phyloP scores from a whole-genome alignment of 2,329 filamentous ascomycete genomes.

The Penicillium thymicola region DNA sequence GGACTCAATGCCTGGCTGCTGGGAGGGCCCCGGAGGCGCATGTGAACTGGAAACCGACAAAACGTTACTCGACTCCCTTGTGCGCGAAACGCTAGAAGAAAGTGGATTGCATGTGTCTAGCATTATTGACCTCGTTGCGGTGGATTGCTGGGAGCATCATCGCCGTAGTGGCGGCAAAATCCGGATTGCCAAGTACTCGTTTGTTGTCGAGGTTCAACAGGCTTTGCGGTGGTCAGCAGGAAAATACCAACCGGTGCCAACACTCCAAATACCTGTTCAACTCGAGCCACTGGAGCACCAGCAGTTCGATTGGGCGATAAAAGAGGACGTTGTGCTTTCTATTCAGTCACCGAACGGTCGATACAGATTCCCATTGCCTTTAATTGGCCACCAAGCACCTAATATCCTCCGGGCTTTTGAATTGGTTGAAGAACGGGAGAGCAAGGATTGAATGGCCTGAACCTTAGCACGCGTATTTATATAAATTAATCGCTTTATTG shows the following conservation, averaged over 20 bases:
- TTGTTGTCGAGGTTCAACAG: conserved; percentile 38
- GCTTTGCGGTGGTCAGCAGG: conserved; percentile 9
- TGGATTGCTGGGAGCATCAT: conserved; percentile 32
- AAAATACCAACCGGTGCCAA: neutral
- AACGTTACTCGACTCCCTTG: conserved; percentile 49
- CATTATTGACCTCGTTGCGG: conserved; percentile 42
- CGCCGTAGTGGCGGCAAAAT: conserved; percentile 18
- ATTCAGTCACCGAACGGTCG: conserved; percentile 8
- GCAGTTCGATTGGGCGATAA: conserved; percentile 37
- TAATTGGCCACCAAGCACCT: conserved; percentile 18
- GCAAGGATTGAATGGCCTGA: neutral
- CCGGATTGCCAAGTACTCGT: conserved; percentile 35
- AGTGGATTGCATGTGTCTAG: conserved; percentile 47
- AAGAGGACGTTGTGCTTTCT: conserved; percentile 31
- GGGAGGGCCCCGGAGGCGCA: conserved; percentile 54
- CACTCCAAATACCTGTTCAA: conserved; percentile 21
- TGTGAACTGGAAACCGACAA: conserved; percentile 44
- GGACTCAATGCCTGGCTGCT: conserved; percentile 41
- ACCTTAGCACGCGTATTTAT: neutral
- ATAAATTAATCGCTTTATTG: no score
- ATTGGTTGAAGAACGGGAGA: neutral
- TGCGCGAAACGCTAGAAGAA: conserved; percentile 53
- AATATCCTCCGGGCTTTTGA: conserved; percentile 27
- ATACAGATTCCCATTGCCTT: conserved; percentile 16
- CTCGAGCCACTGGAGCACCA: conserved; percentile 38